Evolutionary conservation across 768 basidiomycete genomes (phyloP), one percentile per base, ranked within the genome.

Genomic region (Tulasnella sp.): DNA sequence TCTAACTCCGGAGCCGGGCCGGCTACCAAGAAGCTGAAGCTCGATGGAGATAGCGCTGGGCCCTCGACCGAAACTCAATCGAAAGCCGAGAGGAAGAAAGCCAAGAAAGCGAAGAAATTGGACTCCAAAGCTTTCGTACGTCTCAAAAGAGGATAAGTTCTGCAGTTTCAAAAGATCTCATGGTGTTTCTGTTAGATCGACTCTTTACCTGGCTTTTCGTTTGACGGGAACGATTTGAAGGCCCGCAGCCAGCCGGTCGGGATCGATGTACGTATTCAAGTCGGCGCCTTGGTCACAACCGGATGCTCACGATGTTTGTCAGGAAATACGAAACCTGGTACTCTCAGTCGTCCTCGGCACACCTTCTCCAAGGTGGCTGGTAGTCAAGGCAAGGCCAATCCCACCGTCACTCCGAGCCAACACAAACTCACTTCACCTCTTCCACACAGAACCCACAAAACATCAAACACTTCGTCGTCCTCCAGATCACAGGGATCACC

Each of bases 241-340:
- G 39, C 59, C 4, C 36, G 71, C 16, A 72, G 37, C 22, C 32
- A 35, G 12, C 71, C 71, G 11, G 62, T 72, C 17, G 71, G 62
- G 12, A 72, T 72, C 39, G 37, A 39, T 72, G 71, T 64, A 34
- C 22, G 71, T 44, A 8, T 32, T 29, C 9, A 6, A 5, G 17
- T 1, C 39, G 8, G 5, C 14, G 22, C 29, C 32, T 3, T 64
- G 7, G n/a, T 22, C 11, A 5, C 26, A 22, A 62, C 52, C 44
- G 14, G 17, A n/a, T 44, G 36, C 72, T 26, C 19, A 59, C n/a
- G 22, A 35, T 12, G 5, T 37, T 64, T 36, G 42, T 35, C 77
- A 97, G 95, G 94, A 97, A 77, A 83, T 98, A 26, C 86, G 96
- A 40, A 95, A 98, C 77, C 83, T 98, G 22, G 84, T 90, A 11